Percentiles rank a stretch among this genome's conserved stretches.
These are phyloP conservation scores for Tetrapyrgos nigripes DNA, from an alignment of 1,284 basidiomycete species.

Conservation along the genomic window DNA sequence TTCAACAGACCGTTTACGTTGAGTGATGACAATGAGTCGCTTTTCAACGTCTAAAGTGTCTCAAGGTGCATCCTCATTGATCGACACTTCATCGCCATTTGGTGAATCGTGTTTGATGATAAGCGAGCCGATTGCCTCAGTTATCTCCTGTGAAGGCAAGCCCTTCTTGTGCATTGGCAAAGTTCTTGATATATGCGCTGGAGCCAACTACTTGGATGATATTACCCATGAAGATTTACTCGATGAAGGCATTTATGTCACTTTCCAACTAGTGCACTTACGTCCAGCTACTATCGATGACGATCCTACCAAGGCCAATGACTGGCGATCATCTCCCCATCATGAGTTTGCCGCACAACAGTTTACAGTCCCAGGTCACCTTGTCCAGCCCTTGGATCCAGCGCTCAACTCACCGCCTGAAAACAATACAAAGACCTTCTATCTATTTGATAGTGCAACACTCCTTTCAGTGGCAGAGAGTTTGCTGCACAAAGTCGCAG, in stretches of 20 bases:
- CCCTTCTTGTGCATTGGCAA: slow-evolving; percentile 33
- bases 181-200: slow-evolving; percentile 26
- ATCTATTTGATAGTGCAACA: slow-evolving; percentile 25
- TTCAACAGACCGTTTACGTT: neutral
- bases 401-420: slow-evolving; percentile 14
- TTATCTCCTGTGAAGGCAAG: slow-evolving; percentile 21
- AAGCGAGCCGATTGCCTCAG: slow-evolving; percentile 18
- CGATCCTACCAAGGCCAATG: no score
- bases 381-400: slow-evolving; percentile 31
- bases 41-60: neutral
- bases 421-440: slow-evolving; percentile 16
- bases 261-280: slow-evolving; percentile 30
- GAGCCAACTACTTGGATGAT: slow-evolving; percentile 19
- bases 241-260: slow-evolving; percentile 24
- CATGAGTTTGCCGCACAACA: no score
- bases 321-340: no score
- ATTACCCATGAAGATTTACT: slow-evolving; percentile 23
- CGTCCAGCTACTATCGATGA: no score
- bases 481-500: slow-evolving; percentile 17
- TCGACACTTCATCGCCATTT: neutral
- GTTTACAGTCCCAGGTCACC: slow-evolving; percentile 21
- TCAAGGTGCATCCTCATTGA: neutral
- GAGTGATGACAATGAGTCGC: neutral
- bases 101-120: neutral
- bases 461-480: slow-evolving; percentile 23